phyloP scores from a whole-genome alignment of 352 stramenopile species.

The Thalassiosira hispida region DNA sequence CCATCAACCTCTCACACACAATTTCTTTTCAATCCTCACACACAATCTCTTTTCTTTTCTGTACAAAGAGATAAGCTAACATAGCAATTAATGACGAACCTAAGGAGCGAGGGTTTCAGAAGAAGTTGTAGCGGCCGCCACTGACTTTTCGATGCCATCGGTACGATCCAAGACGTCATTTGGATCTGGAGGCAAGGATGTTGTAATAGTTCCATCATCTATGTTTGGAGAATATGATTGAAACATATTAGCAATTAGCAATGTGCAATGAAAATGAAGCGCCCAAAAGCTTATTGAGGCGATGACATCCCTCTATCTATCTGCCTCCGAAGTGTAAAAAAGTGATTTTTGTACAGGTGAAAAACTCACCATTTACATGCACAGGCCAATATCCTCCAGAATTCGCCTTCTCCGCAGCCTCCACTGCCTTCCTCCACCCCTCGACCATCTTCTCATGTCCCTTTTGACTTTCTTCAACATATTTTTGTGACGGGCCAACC shows the following conservation, averaged over 20 bases:
- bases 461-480: slow-evolving; percentile 36
- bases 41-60: too few relatives aligned
- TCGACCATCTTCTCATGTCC: slow-evolving; percentile 62
- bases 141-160: slow-evolving; percentile 47
- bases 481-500: slow-evolving; percentile 43
- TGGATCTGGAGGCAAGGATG: slow-evolving; percentile 35
- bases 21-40: too few relatives aligned
- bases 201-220: slow-evolving; percentile 50
- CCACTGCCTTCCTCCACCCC: slow-evolving; percentile 58
- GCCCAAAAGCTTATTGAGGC: too few relatives aligned
- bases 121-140: slow-evolving; percentile 5
- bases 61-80: too few relatives aligned
- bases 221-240: background rate
- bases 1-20: too few relatives aligned
- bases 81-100: too few relatives aligned
- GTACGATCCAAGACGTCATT: slow-evolving; percentile 34
- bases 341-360: too few relatives aligned
- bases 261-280: background rate
- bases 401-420: slow-evolving; percentile 50
- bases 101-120: background rate
- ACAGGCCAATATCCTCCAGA: slow-evolving; percentile 65
- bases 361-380: slow-evolving; percentile 60
- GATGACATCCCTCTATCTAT: too few relatives aligned
- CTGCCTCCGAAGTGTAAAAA: too few relatives aligned
- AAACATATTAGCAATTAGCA: slow-evolving; percentile 1